phyloP scores from a whole-genome alignment of 495 filamentous ascomycete genomes.

The Aspergillus affinis region DNA sequence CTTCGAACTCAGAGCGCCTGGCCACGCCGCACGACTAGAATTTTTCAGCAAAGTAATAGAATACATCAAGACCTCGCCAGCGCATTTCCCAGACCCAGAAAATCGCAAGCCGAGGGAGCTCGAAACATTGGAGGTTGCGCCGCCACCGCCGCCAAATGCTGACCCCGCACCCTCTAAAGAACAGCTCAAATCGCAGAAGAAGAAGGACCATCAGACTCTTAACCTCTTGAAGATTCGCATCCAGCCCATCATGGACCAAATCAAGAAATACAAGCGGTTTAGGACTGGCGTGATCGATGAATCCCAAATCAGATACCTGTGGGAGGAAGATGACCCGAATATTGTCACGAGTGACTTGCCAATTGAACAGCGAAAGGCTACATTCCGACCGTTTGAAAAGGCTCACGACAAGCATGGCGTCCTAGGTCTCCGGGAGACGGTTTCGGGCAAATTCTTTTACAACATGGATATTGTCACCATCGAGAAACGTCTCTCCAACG shows the following conservation, averaged over 20 bases:
- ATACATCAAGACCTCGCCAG: constrained; percentile 72
- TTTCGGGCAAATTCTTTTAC: constrained; percentile 82
- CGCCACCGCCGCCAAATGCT: constrained; percentile 63
- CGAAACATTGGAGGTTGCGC: constrained; percentile 71
- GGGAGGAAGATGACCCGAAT: constrained; percentile 79
- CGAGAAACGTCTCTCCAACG: constrained; percentile 90
- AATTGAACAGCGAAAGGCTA: constrained; percentile 50
- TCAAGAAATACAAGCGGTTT: constrained; percentile 85
- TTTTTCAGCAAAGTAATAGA: constrained; percentile 74
- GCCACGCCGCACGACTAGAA: constrained; percentile 61
- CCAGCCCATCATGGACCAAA: constrained; percentile 93
- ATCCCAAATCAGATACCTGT: constrained; percentile 70
- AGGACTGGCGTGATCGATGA: constrained; percentile 74
- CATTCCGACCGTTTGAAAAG: constrained; percentile 71
- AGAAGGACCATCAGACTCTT: constrained; percentile 73
- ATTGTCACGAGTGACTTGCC: constrained; percentile 74
- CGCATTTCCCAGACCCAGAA: constrained; percentile 80
- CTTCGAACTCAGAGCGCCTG: constrained; percentile 64
- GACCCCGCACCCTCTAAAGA: constrained; percentile 60
- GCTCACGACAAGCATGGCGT: constrained; percentile 72
- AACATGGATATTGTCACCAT: constrained; percentile 93
- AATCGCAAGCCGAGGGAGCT: constrained; percentile 83
- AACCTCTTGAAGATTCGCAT: constrained; percentile 85
- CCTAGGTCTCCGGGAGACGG: constrained; percentile 64
- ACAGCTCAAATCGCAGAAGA: constrained; percentile 75